Evolutionary conservation across 2,329 filamentous ascomycete genomes (phyloP), one percentile per base, ranked within the genome.

Genomic region (Apiospora rasikravindrae): DNA sequence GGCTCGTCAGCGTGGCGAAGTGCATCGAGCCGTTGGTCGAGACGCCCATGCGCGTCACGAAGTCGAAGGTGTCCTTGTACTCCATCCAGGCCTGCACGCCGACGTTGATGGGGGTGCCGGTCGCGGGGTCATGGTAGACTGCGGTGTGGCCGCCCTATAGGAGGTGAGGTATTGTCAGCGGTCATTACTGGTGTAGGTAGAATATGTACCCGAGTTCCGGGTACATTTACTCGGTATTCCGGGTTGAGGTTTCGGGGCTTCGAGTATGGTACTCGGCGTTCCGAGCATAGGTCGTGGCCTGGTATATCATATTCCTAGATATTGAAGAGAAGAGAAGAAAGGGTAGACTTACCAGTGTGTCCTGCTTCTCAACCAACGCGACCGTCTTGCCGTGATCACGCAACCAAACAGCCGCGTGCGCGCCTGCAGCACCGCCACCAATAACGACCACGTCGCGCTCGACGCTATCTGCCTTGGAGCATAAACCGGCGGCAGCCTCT

Each of bases 21-120:
- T 64, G 71, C 40, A 33, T 61, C 40, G 42, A 69, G 26, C 47
- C 37, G 24, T 45, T 64, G 37, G 49, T 51, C 53, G 16, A 44
- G 47, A 57, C 40, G 22, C 69, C 19, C n/a, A 49, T 71, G 14
- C 57, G 42, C 42, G 37, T 45, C 16, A 69, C 67, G 16, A 72
- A 69, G 61, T 72, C 61, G 26, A 72, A 72, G 19, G 82, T 64
- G 68, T 44, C 45, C 42, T n/a, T 70, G 45, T 61, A 67, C 66
- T 29, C 61, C 53, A 37, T 53, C 42, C 67, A 72, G 57, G 37
- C 57, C 22, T 69, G 45, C 53, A 72, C 71, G 24, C 71, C 71
- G 11, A 70, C 57, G 19, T 72, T 68, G 16, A 72, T 42, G 8
- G 67, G 51, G 13, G 57, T 40, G 24, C 67, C 67, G 11, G 67